Evolutionary conservation across 768 basidiomycete genomes (phyloP).

Genomic region (Boletus rubropictus): DNA sequence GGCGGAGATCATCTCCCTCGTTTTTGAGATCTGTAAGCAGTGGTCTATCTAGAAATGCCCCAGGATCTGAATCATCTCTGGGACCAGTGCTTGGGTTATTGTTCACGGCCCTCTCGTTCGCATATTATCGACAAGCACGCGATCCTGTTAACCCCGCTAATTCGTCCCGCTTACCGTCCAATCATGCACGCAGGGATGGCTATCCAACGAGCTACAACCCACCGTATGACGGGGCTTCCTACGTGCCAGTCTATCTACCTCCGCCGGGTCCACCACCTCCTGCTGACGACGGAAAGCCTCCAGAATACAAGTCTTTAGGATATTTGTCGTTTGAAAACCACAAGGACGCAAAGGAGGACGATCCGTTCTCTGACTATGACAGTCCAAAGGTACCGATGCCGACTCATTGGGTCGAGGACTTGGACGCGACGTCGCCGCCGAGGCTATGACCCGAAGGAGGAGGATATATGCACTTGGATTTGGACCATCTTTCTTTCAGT

Average conservation of each 20-base stretch:
- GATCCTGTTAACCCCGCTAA: conserved; percentile 61
- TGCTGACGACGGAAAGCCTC: conserved; percentile 44
- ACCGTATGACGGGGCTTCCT: conserved; percentile 39
- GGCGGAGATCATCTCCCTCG: conserved; percentile 58
- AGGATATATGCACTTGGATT: neutral
- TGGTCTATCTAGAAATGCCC: too few species aligned
- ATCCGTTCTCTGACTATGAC: conserved; percentile 55
- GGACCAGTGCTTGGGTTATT: conserved; percentile 48
- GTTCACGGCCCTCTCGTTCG: conserved; percentile 62
- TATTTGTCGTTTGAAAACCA: conserved; percentile 26
- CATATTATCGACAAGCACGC: conserved; percentile 69
- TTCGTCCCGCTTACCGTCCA: conserved; percentile 38
- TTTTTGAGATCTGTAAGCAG: conserved; percentile 53
- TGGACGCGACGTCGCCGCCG: conserved; percentile 33
- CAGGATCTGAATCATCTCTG: neutral
- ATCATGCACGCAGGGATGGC: conserved; percentile 33
- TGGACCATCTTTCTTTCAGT: too few species aligned
- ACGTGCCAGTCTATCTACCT: conserved; percentile 39
- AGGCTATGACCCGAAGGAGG: conserved; percentile 4
- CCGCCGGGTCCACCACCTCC: conserved; percentile 49
- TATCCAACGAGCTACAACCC: conserved; percentile 54
- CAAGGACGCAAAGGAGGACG: conserved; percentile 36
- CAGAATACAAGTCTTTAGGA: conserved; percentile 41
- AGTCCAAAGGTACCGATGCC: conserved; percentile 30
- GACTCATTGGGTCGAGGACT: conserved; percentile 36